Base-by-base conservation (phyloP, 2,329 filamentous ascomycete species). In the Zasmidium angulare region DNA sequence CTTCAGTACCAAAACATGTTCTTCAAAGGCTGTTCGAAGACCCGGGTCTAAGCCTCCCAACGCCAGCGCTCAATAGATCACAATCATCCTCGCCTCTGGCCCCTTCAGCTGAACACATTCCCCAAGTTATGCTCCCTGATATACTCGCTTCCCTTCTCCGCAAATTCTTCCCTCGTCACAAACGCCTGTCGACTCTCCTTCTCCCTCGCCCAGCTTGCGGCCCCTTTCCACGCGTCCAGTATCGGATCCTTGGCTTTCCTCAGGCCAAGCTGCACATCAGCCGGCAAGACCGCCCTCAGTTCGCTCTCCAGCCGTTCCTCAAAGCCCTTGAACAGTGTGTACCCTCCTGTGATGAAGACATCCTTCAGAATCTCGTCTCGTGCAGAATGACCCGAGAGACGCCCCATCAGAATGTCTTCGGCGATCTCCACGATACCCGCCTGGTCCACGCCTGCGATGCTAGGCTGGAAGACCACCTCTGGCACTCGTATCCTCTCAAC, bases 401-500 rank as follows among this genome's bases (percentile, higher is more conserved):
- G 88, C 76, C 96, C 90, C 49, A 85, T 91, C 22, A 98, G 81
- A 63, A 99, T 95, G 69, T 96, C 91, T 17, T 91, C 89, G 0
- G 90, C 90, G 59, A 98, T 96, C 75, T 99, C 95, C 19, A 96
- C 84, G 53, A 99, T 85, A 24, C 95, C 95, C 1, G 93, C 91
- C 77, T 99, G 95, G 74, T 99, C 95, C 75, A 97, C 93, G 87
- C 95, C 95, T 73, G 98, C 85, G 71, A 98, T 93, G 69, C 89
- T 93, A 76, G 95, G 95, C 85, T 97, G 91, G 91, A 99, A 99
- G 73, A 99, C 89, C 81, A 95, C 93, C 84, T 99, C 95, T 70
- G 95, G 95, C 78, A 93, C 93, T 82, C 95, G 93, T 91, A 99
- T 98, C 76, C 95, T 91, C 86, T 99, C 95, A 85, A 99, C 91